Percentiles rank a stretch among this genome's conserved stretches.
phyloP scores from a whole-genome alignment of 1,284 basidiomycete species.

The Omphalotus olearius region DNA sequence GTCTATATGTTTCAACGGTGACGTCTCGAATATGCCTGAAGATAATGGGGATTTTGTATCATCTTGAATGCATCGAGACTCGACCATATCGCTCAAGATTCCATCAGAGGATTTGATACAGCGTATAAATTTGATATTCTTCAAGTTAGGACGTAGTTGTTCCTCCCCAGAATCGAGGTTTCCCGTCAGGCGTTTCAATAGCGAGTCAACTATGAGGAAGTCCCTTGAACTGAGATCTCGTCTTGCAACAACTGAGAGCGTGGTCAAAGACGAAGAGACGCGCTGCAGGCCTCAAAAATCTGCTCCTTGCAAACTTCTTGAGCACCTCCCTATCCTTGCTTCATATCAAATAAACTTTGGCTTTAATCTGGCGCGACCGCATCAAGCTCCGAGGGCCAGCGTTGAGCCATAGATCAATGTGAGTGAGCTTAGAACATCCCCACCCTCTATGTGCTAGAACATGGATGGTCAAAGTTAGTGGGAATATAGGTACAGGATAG shows the following conservation, averaged over 20 bases:
- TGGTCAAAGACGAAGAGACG: conserved; percentile 1
- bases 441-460: too few species aligned
- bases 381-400: too few species aligned
- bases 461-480: too few species aligned
- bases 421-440: too few species aligned
- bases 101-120: conserved; percentile 6
- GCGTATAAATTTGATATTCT: conserved; percentile 1
- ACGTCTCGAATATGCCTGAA: neutral
- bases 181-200: neutral
- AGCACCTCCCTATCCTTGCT: too few species aligned
- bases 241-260: neutral
- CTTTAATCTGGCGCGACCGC: too few species aligned
- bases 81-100: neutral
- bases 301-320: too few species aligned
- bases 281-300: too few species aligned
- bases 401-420: too few species aligned
- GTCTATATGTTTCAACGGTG: neutral
- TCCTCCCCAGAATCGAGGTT: neutral
- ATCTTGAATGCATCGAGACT: neutral
- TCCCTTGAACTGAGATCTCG: neutral
- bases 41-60: neutral
- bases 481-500: too few species aligned
- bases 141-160: conserved; percentile 4
- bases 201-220: neutral
- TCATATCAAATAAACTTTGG: too few species aligned